Evolutionary conservation across 129 eudicot genomes (phyloP), one percentile per base, ranked within the genome.

Genomic region (Helianthus tuberosus): DNA sequence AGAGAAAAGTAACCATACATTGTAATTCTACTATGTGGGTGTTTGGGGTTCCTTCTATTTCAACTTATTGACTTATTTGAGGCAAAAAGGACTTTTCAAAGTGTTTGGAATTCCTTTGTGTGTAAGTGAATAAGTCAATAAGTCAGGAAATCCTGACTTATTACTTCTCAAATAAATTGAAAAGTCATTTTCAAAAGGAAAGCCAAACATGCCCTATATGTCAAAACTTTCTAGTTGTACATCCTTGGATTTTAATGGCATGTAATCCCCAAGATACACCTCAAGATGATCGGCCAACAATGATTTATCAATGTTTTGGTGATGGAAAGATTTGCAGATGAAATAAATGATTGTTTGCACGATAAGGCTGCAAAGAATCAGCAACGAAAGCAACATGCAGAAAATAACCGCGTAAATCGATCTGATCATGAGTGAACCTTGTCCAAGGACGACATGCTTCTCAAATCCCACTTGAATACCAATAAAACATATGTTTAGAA

Each of bases 291-390:
- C 86, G 4, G 88, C 84, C 77, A 84, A 74, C 47, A 71, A 75
- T 8, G 91, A 74, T 60, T 87, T 87, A 75, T 87, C 88, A n/a
- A 87, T 87, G 66, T 68, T 78, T 69, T 87, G 80, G 29, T 75
- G 84, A 75, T 84, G 91, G 71, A 75, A 81, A 3, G 91, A 87
- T 70, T 87, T 84, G 83, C 91, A 84, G 44, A 87, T 70, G 53
- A 87, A 81, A 57, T 87, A 87, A 10, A 87, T 69, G 5, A 81
- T 66, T 1, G 91, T 84, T 59, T 84, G 84, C 39, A 72, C 72
- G 13, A 76, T 76, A 20, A 84, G 77, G 32, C 86, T 74, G 73
- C 64, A 66, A 23, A 87, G 77, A 10, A 79, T 70, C 74, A 86
- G 50, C 9, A 80, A 7, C 9, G 83, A 58, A 27, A 74, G 71